These are phyloP conservation scores for Meira nashicola DNA, from an alignment of 1,284 basidiomycete genomes.

Conservation along the genomic window DNA sequence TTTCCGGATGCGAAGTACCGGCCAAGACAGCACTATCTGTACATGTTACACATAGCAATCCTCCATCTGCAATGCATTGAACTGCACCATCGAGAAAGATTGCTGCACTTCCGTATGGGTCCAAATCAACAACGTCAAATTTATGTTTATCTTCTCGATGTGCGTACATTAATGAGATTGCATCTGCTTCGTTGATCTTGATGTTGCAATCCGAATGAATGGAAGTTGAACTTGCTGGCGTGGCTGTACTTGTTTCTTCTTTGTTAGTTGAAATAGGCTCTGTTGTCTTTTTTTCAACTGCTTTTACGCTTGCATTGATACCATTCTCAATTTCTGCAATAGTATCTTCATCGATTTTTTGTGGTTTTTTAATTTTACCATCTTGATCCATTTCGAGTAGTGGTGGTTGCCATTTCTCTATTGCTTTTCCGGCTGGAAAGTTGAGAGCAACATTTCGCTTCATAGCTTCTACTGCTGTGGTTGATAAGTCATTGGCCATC, in stretches of 20 bases:
- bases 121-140: constrained; percentile 91
- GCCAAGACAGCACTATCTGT: constrained; percentile 92
- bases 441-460: constrained; percentile 84
- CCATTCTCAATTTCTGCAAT: constrained; percentile 6
- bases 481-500: constrained; percentile 87
- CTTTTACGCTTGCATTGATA: not conserved
- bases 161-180: constrained; percentile 74
- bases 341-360: not conserved
- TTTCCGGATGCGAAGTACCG: constrained; percentile 90
- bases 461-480: constrained; percentile 80
- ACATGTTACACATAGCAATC: constrained; percentile 89
- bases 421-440: constrained; percentile 61
- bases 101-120: constrained; percentile 94
- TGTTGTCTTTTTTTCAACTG: not conserved
- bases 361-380: not conserved
- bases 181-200: constrained; percentile 44
- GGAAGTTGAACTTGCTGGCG: constrained; percentile 5
- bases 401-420: constrained; percentile 30
- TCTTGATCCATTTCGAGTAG: not conserved
- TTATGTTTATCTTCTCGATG: constrained; percentile 69
- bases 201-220: constrained; percentile 50
- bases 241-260: not conserved
- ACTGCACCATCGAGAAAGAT: constrained; percentile 96
- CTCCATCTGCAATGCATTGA: constrained; percentile 75
- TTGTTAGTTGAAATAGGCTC: not conserved